A percentile compares a stretch with the other conserved stretches of the same genome.
These are phyloP conservation scores for Daldinia vernicosa DNA, from an alignment of 495 filamentous ascomycete genomes.

Conservation along the genomic window DNA sequence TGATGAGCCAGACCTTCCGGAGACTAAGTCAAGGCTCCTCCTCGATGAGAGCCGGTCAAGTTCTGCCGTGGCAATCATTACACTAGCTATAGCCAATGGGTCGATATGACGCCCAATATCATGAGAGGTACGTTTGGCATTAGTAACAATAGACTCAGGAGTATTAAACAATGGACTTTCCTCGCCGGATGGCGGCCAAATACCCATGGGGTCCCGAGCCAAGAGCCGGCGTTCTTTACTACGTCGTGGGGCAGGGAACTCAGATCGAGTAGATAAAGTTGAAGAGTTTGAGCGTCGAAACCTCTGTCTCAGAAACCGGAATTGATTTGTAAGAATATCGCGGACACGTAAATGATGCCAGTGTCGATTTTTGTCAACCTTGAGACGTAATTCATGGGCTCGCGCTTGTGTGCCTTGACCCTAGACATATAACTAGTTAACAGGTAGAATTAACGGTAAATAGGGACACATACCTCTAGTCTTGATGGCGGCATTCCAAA, in stretches of 20 bases:
- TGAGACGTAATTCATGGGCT: constrained; percentile 18
- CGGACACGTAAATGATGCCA: constrained; percentile 32
- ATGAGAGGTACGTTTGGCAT: background rate
- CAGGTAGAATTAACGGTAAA: background rate
- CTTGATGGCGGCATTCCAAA: constrained; percentile 15
- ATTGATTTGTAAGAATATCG: constrained; percentile 46
- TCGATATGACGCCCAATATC: constrained; percentile 19
- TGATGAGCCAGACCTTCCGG: constrained; percentile 25
- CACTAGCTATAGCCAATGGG: constrained; percentile 39
- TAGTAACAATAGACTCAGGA: constrained; percentile 36
- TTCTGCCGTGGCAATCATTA: constrained; percentile 44
- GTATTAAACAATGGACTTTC: constrained; percentile 45
- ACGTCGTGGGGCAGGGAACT: constrained; percentile 33
- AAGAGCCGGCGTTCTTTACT: constrained; percentile 41
- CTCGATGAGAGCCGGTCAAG: constrained; percentile 41
- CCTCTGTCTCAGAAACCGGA: constrained; percentile 41
- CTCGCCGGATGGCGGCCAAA: constrained; percentile 42
- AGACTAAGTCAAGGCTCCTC: constrained; percentile 11
- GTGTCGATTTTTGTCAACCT: constrained; percentile 26
- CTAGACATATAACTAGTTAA: constrained; percentile 12
- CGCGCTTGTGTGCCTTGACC: constrained; percentile 6
- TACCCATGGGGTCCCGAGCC: constrained; percentile 41
- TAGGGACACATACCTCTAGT: constrained; percentile 6
- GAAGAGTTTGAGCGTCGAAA: constrained; percentile 39
- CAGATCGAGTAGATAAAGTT: constrained; percentile 38